Percentiles rank a stretch among this genome's conserved stretches.
Conservation (phyloP, 2,329 filamentous ascomycete species). For the Alternaria dauci region DNA sequence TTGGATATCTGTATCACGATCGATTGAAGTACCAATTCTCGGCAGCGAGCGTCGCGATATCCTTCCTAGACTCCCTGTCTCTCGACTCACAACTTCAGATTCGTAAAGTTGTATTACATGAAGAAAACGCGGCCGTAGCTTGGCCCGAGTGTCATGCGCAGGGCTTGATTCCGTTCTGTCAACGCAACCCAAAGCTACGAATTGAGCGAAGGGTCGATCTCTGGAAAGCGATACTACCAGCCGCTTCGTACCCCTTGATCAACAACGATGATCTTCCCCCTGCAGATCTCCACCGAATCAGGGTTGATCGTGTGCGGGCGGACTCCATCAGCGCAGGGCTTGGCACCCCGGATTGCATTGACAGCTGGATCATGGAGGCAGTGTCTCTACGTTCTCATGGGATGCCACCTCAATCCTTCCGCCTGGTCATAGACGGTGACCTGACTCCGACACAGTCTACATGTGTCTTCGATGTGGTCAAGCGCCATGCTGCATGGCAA, state of each 20-base stretch:
- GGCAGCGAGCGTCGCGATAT: neutral
- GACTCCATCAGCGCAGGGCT: too few species aligned
- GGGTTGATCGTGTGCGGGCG: too few species aligned
- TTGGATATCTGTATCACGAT: too few species aligned
- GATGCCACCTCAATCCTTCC: constrained; percentile 17
- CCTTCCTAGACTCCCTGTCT: neutral
- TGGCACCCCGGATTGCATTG: too few species aligned
- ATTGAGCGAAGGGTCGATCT: constrained; percentile 7
- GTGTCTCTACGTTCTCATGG: constrained; percentile 5
- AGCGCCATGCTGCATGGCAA: constrained; percentile 4
- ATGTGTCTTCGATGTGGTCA: neutral
- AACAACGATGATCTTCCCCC: neutral
- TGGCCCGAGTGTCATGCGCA: constrained; percentile 10
- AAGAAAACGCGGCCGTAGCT: neutral
- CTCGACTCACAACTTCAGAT: neutral
- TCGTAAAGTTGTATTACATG: neutral
- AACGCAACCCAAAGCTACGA: constrained; percentile 10
- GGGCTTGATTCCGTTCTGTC: constrained; percentile 15
- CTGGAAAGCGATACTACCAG: neutral
- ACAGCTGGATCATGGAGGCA: constrained; percentile 16
- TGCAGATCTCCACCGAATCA: too few species aligned
- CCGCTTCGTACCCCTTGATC: neutral
- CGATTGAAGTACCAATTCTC: neutral
- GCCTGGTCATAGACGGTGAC: constrained; percentile 15
- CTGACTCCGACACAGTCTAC: neutral